Evolutionary conservation across 192 early-diverging fungal genomes (phyloP).

Genomic region (Linderina pennispora): DNA sequence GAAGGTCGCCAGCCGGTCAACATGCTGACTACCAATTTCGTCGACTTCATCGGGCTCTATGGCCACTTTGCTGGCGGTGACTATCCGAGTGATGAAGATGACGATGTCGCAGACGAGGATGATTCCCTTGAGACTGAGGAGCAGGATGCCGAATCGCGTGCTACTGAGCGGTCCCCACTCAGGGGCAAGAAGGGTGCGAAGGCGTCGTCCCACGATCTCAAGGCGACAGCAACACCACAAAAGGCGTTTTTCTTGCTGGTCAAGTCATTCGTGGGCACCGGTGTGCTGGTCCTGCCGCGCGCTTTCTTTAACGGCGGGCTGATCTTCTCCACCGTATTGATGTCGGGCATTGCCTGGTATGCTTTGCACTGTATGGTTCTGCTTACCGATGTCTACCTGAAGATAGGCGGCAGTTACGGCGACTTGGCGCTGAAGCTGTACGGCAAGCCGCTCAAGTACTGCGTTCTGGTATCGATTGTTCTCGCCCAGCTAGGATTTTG

Average conservation of each 20-base stretch:
- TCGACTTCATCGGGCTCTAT: constrained; percentile 89
- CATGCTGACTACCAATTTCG: constrained; percentile 82
- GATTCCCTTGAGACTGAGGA: constrained; percentile 17
- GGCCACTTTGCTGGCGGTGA: constrained; percentile 95
- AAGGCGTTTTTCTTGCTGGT: constrained; percentile 74
- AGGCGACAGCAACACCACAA: constrained; percentile 53
- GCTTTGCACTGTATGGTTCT: constrained; percentile 61
- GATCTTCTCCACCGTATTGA: constrained; percentile 50
- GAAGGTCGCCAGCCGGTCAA: constrained; percentile 55
- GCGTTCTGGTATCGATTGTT: constrained; percentile 64
- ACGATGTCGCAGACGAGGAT: constrained; percentile 50
- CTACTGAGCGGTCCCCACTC: constrained; percentile 14
- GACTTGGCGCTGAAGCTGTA: constrained; percentile 62
- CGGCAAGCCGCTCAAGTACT: constrained; percentile 53
- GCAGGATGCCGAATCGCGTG: not conserved
- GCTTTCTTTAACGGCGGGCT: constrained; percentile 75
- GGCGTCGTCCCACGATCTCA: constrained; percentile 27
- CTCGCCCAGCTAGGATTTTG: constrained; percentile 81
- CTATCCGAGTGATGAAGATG: constrained; percentile 73
- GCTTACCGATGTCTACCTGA: constrained; percentile 56
- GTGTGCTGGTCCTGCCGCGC: constrained; percentile 66
- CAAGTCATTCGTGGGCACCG: constrained; percentile 79
- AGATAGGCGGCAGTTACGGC: constrained; percentile 58
- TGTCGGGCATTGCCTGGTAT: constrained; percentile 55
- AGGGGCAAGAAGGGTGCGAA: constrained; percentile 4